These are phyloP conservation scores for Mycosphaerella arachidis DNA, from an alignment of 2,329 filamentous ascomycete species.

Conservation along the genomic window DNA sequence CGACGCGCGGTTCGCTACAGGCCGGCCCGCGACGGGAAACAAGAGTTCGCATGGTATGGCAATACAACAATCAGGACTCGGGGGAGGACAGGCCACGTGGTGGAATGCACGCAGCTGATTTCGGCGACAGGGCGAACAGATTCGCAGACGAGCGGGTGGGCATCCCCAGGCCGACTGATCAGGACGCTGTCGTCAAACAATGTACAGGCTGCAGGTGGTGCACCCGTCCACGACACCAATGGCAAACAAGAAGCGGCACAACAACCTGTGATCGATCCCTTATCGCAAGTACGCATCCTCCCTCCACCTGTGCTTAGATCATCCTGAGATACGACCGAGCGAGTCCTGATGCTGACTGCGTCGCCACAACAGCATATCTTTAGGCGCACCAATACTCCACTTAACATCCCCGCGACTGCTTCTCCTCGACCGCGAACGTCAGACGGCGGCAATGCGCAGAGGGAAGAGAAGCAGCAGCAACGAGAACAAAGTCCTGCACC, in stretches of 20 bases:
- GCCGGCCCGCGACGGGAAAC: conserved; percentile 12
- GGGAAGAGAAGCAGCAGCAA: conserved; percentile 18
- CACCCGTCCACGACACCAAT: conserved; percentile 24
- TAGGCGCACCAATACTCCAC: conserved; percentile 61
- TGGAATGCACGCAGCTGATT: conserved; percentile 10
- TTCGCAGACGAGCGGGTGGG: conserved; percentile 16
- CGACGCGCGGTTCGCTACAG: conserved; percentile 9
- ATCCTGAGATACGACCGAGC: background rate
- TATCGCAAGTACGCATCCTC: conserved; percentile 57
- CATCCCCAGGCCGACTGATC: conserved; percentile 23
- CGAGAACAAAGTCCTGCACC: conserved; percentile 14
- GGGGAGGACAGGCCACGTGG: conserved; percentile 2
- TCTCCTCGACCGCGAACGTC: conserved; percentile 37
- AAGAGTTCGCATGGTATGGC: conserved; percentile 10
- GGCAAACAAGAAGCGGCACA: conserved; percentile 29
- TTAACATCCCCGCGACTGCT: conserved; percentile 47
- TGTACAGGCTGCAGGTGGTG: conserved; percentile 14
- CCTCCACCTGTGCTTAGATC: background rate
- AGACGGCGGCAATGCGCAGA: conserved; percentile 19
- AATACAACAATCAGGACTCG: background rate
- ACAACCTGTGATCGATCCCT: conserved; percentile 56
- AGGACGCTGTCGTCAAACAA: conserved; percentile 22
- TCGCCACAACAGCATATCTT: conserved; percentile 48
- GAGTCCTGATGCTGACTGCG: conserved; percentile 16
- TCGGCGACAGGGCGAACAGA: conserved; percentile 17